Percentiles rank a stretch among this genome's conserved stretches.
phyloP scores from a whole-genome alignment of 768 basidiomycete genomes.

The Rhodotorula toruloides region DNA sequence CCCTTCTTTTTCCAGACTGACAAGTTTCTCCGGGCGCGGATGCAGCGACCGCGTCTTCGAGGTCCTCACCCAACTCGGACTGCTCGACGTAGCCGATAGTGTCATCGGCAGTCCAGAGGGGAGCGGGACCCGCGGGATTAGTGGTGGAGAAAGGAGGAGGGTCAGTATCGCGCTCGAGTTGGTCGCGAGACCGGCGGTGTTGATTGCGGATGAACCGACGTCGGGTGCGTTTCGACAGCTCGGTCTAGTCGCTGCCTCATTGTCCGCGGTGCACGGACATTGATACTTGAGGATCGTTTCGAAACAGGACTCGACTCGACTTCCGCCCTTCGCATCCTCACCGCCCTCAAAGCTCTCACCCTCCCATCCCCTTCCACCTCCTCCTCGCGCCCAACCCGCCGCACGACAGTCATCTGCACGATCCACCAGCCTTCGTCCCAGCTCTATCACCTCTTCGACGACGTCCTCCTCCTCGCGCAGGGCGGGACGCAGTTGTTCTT shows the following conservation, averaged over 20 bases:
- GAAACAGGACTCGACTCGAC: conserved; percentile 74
- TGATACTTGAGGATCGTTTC: conserved; percentile 24
- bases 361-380: conserved; percentile 59
- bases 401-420: conserved; percentile 68
- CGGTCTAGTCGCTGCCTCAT: background rate
- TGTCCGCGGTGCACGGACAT: too few species aligned
- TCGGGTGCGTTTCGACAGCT: conserved; percentile 35
- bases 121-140: conserved; percentile 64
- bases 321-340: conserved; percentile 73
- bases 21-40: background rate
- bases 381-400: conserved; percentile 51
- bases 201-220: conserved; percentile 79
- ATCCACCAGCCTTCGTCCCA: conserved; percentile 35
- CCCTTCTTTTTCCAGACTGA: background rate
- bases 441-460: conserved; percentile 64
- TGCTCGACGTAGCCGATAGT: conserved; percentile 62
- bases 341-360: conserved; percentile 69
- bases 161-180: conserved; percentile 87
- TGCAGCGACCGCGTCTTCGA: conserved; percentile 51
- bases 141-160: conserved; percentile 83
- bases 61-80: conserved; percentile 71
- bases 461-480: conserved; percentile 68
- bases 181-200: conserved; percentile 72
- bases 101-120: conserved; percentile 66
- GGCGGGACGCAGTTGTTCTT: conserved; percentile 68